These are phyloP conservation scores for Saccharomycopsis crataegensis DNA, from an alignment of 1,139 yeast species.

Conservation along the genomic window DNA sequence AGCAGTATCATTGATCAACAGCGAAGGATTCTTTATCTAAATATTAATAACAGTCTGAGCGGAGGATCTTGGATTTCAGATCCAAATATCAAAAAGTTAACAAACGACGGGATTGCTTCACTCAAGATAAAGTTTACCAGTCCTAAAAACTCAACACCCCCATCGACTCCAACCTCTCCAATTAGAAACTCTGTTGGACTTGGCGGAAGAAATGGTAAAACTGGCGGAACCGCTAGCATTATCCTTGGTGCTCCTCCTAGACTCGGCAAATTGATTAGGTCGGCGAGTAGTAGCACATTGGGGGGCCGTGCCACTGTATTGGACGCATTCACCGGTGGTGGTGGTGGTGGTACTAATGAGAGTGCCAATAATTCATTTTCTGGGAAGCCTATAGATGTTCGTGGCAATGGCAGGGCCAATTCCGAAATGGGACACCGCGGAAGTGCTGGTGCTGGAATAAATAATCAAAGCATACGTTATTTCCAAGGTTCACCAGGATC, in stretches of 20 bases:
- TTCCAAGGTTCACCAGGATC: too few relatives aligned
- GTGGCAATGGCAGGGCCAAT: too few relatives aligned
- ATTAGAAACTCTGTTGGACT: background rate
- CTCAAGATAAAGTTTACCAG: slow-evolving; percentile 12
- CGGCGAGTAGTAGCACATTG: slow-evolving; percentile 15
- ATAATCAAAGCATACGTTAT: too few relatives aligned
- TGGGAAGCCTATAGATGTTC: too few relatives aligned
- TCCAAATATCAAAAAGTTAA: slow-evolving; percentile 10
- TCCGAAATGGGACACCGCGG: too few relatives aligned
- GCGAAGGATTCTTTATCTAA: slow-evolving; percentile 20
- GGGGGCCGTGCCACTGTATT: too few relatives aligned
- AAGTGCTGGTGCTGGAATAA: too few relatives aligned
- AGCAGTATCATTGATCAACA: slow-evolving; percentile 12
- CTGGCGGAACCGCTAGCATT: background rate
- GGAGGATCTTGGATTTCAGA: background rate
- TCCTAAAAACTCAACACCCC: background rate
- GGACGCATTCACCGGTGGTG: background rate
- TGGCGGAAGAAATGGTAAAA: background rate
- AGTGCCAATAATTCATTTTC: too few relatives aligned
- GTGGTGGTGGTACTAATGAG: background rate
- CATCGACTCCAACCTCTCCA: background rate
- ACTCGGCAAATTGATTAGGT: slow-evolving; percentile 13
- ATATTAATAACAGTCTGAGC: background rate
- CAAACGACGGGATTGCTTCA: slow-evolving; percentile 13
- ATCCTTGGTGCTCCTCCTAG: slow-evolving; percentile 11